These are phyloP conservation scores for Gaultheria prostrata DNA, from an alignment of 148 eudicot species.

Conservation along the genomic window DNA sequence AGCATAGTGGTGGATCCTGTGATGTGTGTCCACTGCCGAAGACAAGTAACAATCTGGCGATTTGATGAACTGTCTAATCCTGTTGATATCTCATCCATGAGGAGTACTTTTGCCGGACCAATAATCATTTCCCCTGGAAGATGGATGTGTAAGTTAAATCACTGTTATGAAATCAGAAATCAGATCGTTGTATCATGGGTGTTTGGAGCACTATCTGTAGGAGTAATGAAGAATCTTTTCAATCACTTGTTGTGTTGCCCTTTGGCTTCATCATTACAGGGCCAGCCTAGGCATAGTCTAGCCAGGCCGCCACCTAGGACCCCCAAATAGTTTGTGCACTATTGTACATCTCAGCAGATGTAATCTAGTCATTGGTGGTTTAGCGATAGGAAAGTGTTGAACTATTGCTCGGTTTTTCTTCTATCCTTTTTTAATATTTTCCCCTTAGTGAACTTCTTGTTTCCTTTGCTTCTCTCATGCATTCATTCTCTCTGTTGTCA, in stretches of 20 bases:
- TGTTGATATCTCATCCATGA: constrained; percentile 89
- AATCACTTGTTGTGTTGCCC: not conserved
- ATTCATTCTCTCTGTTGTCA: not conserved
- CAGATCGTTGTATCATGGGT: not conserved
- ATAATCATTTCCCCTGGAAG: constrained; percentile 80
- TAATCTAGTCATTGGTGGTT: too few species aligned
- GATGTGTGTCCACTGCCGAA: constrained; percentile 67
- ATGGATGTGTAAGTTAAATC: not conserved
- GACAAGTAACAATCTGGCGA: constrained; percentile 61
- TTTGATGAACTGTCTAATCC: constrained; percentile 87
- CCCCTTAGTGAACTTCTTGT: too few species aligned
- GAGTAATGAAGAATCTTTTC: not conserved
- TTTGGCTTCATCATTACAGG: not conserved
- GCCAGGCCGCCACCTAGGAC: too few species aligned
- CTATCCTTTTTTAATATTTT: too few species aligned
- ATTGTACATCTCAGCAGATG: too few species aligned
- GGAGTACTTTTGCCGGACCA: constrained; percentile 70
- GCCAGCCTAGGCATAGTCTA: too few species aligned
- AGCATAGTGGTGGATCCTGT: constrained; percentile 64
- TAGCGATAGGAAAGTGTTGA: too few species aligned
- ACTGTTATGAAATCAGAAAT: not conserved
- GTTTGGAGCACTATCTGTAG: not conserved
- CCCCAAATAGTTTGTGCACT: too few species aligned
- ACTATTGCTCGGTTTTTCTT: too few species aligned
- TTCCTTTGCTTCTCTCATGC: not conserved